These are phyloP conservation scores for Saccharomyces hybrid DNA, from an alignment of 1,139 yeast genomes.

Conservation along the genomic window DNA sequence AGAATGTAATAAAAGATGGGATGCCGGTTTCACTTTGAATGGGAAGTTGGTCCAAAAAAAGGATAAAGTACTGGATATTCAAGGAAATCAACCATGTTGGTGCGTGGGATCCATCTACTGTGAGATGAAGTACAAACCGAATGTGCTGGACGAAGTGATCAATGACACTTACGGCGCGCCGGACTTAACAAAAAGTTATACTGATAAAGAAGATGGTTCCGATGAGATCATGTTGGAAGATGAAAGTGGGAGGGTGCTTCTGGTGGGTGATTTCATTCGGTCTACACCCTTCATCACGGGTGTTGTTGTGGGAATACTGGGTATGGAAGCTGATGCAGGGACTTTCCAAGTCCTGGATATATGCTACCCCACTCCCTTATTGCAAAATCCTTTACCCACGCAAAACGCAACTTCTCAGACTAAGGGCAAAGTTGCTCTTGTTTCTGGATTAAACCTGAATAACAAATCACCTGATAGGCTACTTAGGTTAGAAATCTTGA, in stretches of 20 bases:
- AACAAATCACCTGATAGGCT: constrained; percentile 37
- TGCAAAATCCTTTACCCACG: constrained; percentile 40
- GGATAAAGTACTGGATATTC: constrained; percentile 71
- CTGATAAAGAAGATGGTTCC: constrained; percentile 40
- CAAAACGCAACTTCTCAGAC: constrained; percentile 5
- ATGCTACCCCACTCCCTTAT: constrained; percentile 56
- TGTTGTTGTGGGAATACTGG: constrained; percentile 72
- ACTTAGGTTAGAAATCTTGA: constrained; percentile 51
- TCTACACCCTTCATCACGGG: constrained; percentile 68
- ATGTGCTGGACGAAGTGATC: constrained; percentile 74
- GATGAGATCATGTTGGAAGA: constrained; percentile 76
- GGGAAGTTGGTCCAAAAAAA: constrained; percentile 34
- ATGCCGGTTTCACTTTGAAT: constrained; percentile 38
- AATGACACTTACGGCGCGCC: constrained; percentile 38
- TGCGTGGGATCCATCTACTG: constrained; percentile 84
- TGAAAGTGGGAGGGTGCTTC: constrained; percentile 78
- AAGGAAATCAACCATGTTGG: constrained; percentile 68
- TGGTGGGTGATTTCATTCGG: constrained; percentile 57
- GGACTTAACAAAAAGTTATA: constrained; percentile 37
- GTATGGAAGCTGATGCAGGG: constrained; percentile 80
- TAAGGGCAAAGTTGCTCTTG: constrained; percentile 45
- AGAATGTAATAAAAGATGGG: constrained; percentile 45
- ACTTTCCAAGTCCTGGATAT: constrained; percentile 79
- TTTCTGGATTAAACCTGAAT: constrained; percentile 65
- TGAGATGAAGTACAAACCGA: constrained; percentile 78